phyloP scores from a whole-genome alignment of 257 asterid species.

The Coffea canephora region DNA sequence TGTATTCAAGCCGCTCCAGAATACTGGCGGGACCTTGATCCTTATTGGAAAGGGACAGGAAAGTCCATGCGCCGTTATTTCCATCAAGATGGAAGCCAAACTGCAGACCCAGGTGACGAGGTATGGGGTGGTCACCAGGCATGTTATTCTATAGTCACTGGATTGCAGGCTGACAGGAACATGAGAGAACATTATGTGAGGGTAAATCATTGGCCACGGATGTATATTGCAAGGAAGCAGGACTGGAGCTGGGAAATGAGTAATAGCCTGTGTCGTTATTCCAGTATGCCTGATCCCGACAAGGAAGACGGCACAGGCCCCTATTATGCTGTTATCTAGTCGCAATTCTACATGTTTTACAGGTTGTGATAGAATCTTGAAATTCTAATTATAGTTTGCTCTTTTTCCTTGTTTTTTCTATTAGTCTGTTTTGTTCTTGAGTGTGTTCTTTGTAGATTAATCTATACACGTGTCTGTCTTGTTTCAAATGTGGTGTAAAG shows the following conservation, averaged over 20 bases:
- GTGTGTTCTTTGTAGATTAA: too few relatives aligned
- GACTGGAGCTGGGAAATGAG: slow-evolving; percentile 83
- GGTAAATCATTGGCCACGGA: slow-evolving; percentile 69
- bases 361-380: neutral
- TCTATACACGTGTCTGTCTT: neutral
- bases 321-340: slow-evolving; percentile 21
- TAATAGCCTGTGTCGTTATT: slow-evolving; percentile 49
- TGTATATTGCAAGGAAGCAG: slow-evolving; percentile 49
- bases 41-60: slow-evolving; percentile 63
- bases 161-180: slow-evolving; percentile 51
- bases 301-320: slow-evolving; percentile 61
- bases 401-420: neutral
- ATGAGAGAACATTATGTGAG: slow-evolving; percentile 75
- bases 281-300: slow-evolving; percentile 61
- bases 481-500: neutral
- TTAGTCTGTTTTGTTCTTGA: too few relatives aligned
- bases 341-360: neutral
- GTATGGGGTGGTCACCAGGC: slow-evolving; percentile 96
- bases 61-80: slow-evolving; percentile 58
- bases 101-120: slow-evolving; percentile 57
- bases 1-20: slow-evolving; percentile 56
- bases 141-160: slow-evolving; percentile 65
- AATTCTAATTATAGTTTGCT: neutral
- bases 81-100: slow-evolving; percentile 77
- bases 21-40: slow-evolving; percentile 77